phyloP scores from a whole-genome alignment of 805 yeast species.

The Sugiyamaella boreocaroliniensis region DNA sequence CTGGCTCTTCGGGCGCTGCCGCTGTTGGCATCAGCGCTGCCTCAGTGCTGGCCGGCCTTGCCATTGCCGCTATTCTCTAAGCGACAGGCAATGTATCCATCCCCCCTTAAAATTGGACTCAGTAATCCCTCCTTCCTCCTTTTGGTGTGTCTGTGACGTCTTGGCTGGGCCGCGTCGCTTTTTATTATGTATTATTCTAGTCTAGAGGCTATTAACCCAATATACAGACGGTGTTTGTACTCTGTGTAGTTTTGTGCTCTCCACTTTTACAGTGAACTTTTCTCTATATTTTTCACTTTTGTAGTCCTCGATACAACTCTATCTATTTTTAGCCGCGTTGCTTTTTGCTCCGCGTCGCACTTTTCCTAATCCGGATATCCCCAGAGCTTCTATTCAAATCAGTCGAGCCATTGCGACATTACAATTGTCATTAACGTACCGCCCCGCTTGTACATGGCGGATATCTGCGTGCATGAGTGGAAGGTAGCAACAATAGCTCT shows the following conservation, averaged over 20 bases:
- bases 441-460: too few species aligned
- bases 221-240: too few species aligned
- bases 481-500: too few species aligned
- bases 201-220: neutral
- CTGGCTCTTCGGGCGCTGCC: slow-evolving; percentile 6
- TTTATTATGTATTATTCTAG: neutral
- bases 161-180: neutral
- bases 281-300: too few species aligned
- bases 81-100: neutral
- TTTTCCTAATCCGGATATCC: neutral
- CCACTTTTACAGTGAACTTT: too few species aligned
- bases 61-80: slow-evolving; percentile 9
- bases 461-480: too few species aligned
- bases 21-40: slow-evolving; percentile 6
- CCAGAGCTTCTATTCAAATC: neutral
- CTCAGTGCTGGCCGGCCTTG: slow-evolving; percentile 14
- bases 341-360: neutral
- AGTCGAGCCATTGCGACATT: too few species aligned
- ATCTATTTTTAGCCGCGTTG: neutral
- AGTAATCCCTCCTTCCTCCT: too few species aligned
- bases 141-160: neutral
- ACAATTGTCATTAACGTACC: too few species aligned
- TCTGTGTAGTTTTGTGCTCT: too few species aligned
- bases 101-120: neutral
- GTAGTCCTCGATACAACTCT: neutral